A percentile compares a stretch with the other conserved stretches of the same genome.
phyloP scores from a whole-genome alignment of 768 basidiomycete genomes.

The Clavulina sp. region DNA sequence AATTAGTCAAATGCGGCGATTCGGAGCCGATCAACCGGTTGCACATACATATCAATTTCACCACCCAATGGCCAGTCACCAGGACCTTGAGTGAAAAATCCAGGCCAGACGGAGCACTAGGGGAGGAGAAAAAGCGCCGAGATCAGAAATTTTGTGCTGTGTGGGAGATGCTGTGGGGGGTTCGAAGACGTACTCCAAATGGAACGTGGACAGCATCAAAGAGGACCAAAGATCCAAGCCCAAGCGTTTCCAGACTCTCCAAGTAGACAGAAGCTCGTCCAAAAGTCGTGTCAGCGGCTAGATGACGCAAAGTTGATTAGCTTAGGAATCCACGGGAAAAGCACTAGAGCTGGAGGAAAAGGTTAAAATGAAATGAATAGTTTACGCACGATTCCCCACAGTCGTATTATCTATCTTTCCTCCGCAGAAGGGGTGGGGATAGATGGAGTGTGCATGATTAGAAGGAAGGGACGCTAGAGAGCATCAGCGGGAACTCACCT shows the following conservation, averaged over 20 bases:
- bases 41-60: conserved; percentile 4
- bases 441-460: no score
- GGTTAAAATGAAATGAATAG: no score
- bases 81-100: no score
- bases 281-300: neutral
- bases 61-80: conserved; percentile 1
- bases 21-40: no score
- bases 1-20: neutral
- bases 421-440: no score
- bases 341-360: neutral
- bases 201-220: conserved; percentile 1
- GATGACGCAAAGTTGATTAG: no score
- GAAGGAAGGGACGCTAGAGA: neutral
- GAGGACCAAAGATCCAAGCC: neutral
- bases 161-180: no score
- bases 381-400: conserved; percentile 21
- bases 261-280: neutral
- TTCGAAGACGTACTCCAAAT: conserved; percentile 5
- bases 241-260: neutral
- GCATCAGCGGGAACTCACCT: conserved; percentile 29
- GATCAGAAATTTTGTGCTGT: neutral
- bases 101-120: conserved; percentile 3
- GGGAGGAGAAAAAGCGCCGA: neutral
- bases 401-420: conserved; percentile 38
- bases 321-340: no score